These are phyloP conservation scores for Noccaea bulbosa DNA, from an alignment of 345 rosid genomes.

Conservation along the genomic window DNA sequence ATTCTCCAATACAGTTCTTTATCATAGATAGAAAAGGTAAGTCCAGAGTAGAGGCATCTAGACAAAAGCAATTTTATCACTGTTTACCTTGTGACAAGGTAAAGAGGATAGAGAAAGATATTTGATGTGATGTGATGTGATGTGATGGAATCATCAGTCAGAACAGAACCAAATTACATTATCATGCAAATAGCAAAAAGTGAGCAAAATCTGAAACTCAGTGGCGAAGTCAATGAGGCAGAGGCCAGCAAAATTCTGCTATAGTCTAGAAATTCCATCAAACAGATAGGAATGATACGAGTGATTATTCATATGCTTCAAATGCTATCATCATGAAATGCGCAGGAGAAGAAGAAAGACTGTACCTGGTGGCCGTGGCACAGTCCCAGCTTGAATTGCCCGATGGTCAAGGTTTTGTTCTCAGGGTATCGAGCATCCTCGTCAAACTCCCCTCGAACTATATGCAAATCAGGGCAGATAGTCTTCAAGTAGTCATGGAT, in stretches of 20 bases:
- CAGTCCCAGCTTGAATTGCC: slow-evolving; percentile 90
- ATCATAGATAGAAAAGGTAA: not conserved
- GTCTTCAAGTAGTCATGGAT: slow-evolving; percentile 92
- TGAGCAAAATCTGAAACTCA: not conserved
- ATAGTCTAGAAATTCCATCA: not conserved
- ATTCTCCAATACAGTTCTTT: not conserved
- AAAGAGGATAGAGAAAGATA: not conserved
- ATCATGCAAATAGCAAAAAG: not conserved
- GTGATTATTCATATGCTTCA: slow-evolving; percentile 2
- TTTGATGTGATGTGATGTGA: not conserved
- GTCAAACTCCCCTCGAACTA: slow-evolving; percentile 84
- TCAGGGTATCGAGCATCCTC: slow-evolving; percentile 86
- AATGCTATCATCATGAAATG: not conserved
- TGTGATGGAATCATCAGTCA: no score
- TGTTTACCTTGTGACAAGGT: not conserved
- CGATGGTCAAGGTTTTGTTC: slow-evolving; percentile 82
- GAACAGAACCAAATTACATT: not conserved
- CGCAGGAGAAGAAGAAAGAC: slow-evolving; percentile 1
- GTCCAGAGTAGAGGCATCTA: slow-evolving; percentile 7
- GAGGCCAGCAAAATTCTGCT: slow-evolving; percentile 3
- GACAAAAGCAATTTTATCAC: not conserved
- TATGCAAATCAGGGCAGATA: slow-evolving; percentile 89
- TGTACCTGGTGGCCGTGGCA: slow-evolving; percentile 97
- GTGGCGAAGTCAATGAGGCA: not conserved
- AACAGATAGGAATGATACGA: not conserved